phyloP scores from a whole-genome alignment of 2,329 filamentous ascomycete species.

The Aquanectria penicillioides region DNA sequence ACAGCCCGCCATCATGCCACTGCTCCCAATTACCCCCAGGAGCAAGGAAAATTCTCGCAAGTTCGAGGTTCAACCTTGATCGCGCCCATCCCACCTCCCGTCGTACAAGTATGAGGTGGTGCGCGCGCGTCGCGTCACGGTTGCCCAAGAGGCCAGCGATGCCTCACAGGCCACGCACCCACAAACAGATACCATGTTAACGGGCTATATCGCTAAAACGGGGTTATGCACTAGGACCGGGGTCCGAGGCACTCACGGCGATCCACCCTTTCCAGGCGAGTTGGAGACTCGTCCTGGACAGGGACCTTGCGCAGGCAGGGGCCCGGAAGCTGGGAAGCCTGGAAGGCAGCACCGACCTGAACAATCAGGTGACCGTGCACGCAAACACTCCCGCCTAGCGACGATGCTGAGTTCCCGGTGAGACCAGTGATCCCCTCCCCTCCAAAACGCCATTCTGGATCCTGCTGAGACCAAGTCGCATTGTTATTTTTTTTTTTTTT shows the following conservation, averaged over 20 bases:
- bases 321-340: too few species aligned
- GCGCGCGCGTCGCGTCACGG: slow-evolving; percentile 25
- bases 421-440: too few species aligned
- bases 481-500: not conserved
- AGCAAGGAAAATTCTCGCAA: not conserved
- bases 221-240: slow-evolving; percentile 12
- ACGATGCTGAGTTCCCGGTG: slow-evolving; percentile 1
- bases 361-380: slow-evolving; percentile 1
- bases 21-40: not conserved
- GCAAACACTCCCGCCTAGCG: too few species aligned
- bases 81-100: not conserved
- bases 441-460: not conserved
- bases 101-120: not conserved
- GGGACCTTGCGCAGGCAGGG: too few species aligned
- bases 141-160: slow-evolving; percentile 18
- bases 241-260: slow-evolving; percentile 14
- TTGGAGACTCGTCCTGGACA: slow-evolving; percentile 16
- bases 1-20: not conserved
- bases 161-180: slow-evolving; percentile 7
- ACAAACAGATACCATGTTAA: slow-evolving; percentile 15
- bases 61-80: not conserved
- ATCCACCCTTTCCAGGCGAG: slow-evolving; percentile 20
- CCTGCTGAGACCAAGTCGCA: not conserved
- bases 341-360: slow-evolving; percentile 8
- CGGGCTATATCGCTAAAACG: slow-evolving; percentile 3